Base-by-base conservation (phyloP, 345 rosid species). In the Pistacia atlantica region DNA sequence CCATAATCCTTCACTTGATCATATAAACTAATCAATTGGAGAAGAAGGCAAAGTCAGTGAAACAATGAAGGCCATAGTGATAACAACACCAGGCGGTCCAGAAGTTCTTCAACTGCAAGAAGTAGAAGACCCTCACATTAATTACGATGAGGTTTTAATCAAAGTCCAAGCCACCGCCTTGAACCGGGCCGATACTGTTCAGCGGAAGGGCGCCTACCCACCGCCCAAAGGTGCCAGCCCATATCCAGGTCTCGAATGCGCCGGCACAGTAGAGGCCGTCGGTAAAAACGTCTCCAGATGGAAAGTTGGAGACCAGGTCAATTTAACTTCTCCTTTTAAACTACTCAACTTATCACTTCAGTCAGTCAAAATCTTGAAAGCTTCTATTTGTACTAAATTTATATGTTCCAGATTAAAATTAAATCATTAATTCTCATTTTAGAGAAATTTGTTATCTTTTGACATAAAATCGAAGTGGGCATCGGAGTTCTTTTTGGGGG, bases 211-310 rank as follows among this genome's bases (percentile, higher is more conserved):
- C 81, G 75, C 66, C 52, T 89, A 93, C 80, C 67, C 91, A 16
- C 94, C 95, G n/a, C 97, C 98, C 4, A 86, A 89, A 62, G 98
- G 89, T 11, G 82, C 91, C 35, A 95, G 98, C 66, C 83, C 88
- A 31, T 84, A 85, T 78, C 97, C 61, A 16, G 94, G 98, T 57
- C 90, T 95, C 37, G 98, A 93, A 76, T 95, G 98, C 72, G 93
- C 97, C 25, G 97, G 97, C n/a, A 91, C 87, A 70, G 58, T 95
- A 22, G 89, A 80, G 46, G 81, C 93, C 12, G 80, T 91, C 0
- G 97, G 97, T 9, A 80, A 79, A 31, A 73, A 45, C 72, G 98
- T 93, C 57, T 86, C 93, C 61, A 90, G 90, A 52, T 95, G 97
- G 97, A 91, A 90, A 68, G 80, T 88, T 11, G 97, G 97, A 31